phyloP scores from a whole-genome alignment of 2,329 filamentous ascomycete species.

The Ophiostoma sp. region DNA sequence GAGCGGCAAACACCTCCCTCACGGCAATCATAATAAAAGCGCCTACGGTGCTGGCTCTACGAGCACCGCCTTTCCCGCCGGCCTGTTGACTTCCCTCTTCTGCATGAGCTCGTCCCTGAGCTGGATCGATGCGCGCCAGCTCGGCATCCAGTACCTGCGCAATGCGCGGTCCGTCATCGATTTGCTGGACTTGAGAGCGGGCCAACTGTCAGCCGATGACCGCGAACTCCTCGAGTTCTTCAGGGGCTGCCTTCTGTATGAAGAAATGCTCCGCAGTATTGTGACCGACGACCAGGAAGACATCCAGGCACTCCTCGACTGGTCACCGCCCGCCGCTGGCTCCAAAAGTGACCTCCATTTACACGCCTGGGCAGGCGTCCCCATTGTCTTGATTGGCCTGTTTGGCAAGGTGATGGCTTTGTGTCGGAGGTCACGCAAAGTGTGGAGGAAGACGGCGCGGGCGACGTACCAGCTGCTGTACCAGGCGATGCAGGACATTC shows the following conservation, averaged over 20 bases:
- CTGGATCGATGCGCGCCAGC: constrained; percentile 42
- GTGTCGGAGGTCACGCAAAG: constrained; percentile 40
- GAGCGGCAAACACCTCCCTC: neutral
- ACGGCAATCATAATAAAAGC: no score
- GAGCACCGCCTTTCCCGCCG: constrained; percentile 35
- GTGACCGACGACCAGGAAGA: constrained; percentile 39
- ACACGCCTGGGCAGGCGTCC: constrained; percentile 45
- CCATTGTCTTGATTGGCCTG: constrained; percentile 37
- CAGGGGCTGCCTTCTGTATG: constrained; percentile 43
- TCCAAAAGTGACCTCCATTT: constrained; percentile 25
- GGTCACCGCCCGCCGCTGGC: neutral
- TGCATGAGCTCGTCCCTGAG: constrained; percentile 45
- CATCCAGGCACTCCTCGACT: constrained; percentile 28
- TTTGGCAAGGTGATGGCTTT: constrained; percentile 41
- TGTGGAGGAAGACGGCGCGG: constrained; percentile 31
- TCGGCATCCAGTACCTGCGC: constrained; percentile 31
- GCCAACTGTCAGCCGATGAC: constrained; percentile 31
- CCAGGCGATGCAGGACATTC: constrained; percentile 35
- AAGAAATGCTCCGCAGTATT: constrained; percentile 43
- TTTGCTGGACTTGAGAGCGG: constrained; percentile 20
- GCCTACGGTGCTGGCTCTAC: neutral
- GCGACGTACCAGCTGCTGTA: constrained; percentile 33
- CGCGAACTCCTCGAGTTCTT: constrained; percentile 40
- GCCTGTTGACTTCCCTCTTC: constrained; percentile 42
- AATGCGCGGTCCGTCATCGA: constrained; percentile 33